Evolutionary conservation across 2,329 filamentous ascomycete species (phyloP).

Genomic region (Elsinoe australis): DNA sequence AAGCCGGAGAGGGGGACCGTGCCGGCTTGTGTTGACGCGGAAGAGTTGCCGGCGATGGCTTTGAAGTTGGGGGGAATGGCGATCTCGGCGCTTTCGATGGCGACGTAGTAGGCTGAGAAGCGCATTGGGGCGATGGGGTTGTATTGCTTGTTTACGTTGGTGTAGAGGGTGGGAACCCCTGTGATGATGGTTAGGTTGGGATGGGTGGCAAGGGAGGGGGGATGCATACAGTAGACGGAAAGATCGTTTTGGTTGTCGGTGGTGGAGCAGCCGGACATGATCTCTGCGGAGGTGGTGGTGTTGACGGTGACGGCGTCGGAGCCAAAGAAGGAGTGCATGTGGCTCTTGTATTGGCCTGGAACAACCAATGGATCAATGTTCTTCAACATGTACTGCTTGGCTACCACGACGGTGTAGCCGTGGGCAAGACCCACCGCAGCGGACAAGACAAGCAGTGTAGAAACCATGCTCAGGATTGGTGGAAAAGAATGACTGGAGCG

Average conservation of each 20-base stretch:
- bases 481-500: conserved; percentile 7
- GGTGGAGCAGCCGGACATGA: conserved; percentile 40
- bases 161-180: conserved; percentile 41
- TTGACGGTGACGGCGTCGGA: conserved; percentile 37
- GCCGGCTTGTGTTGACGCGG: conserved; percentile 30
- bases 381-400: conserved; percentile 35
- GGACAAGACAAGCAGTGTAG: not conserved
- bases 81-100: conserved; percentile 36
- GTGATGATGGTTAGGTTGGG: not conserved
- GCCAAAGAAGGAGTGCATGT: conserved; percentile 42
- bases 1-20: conserved; percentile 24
- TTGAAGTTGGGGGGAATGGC: conserved; percentile 40
- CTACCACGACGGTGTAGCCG: conserved; percentile 32
- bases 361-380: conserved; percentile 41
- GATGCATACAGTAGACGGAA: conserved; percentile 35
- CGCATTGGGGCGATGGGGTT: conserved; percentile 38
- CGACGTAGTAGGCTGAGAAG: conserved; percentile 44
- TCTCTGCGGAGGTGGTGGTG: conserved; percentile 33
- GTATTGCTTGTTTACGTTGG: conserved; percentile 42
- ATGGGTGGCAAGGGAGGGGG: not conserved
- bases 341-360: conserved; percentile 36
- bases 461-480: conserved; percentile 5
- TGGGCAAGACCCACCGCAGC: conserved; percentile 25
- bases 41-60: conserved; percentile 37
- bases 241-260: conserved; percentile 43